Base-by-base conservation (phyloP, 2,329 filamentous ascomycete species). In the Ceratocystis colombiana region DNA sequence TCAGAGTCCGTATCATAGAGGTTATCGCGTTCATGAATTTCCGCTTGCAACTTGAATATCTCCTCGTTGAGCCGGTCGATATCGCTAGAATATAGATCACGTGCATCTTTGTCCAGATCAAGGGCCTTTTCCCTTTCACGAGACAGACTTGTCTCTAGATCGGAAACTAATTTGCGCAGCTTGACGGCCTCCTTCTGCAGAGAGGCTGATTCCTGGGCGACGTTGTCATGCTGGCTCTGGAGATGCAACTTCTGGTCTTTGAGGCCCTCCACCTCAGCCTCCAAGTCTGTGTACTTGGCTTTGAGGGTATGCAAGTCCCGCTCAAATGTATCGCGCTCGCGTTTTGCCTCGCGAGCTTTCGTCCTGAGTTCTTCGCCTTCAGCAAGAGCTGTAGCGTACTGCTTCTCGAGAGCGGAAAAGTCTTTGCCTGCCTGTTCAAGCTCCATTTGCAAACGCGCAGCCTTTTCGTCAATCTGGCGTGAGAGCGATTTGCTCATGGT, bases 401-500 rank as follows among this genome's bases (percentile, higher is more conserved):
- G 77, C 57, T 81, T 79, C 70, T 85, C 79, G 1, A 87, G 74
- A n/a, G 75, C 74, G 15, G 76, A 75, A 64, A 79, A 79, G 64
- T 80, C 80, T 22, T 79, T 74, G 22, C 78, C 76, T 20, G 79
- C 76, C 68, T 76, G 76, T 66, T 84, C 82, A 5, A 90, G 76
- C 67, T 91, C 87, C 59, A 82, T 77, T 70, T 91, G 87, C 8
- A 92, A 76, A 41, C 84, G 84, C 64, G 79, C 76, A 7, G 84
- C 77, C 73, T 85, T 89, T 70, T 89, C 87, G 71, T 92, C 88
- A 20, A 90, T 80, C 74, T 92, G 88, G 41, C 88, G 83, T 64
- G 84, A 88, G 7, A 90, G 79, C 1, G 87, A 88, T 72, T 88
- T 90, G 12, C 87, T 88, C 64, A 84, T 84, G 46, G 90, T 81